Evolutionary conservation across 192 early-diverging fungal species (phyloP), one percentile per base, ranked within the genome.

Genomic region (Coemansia sp.): DNA sequence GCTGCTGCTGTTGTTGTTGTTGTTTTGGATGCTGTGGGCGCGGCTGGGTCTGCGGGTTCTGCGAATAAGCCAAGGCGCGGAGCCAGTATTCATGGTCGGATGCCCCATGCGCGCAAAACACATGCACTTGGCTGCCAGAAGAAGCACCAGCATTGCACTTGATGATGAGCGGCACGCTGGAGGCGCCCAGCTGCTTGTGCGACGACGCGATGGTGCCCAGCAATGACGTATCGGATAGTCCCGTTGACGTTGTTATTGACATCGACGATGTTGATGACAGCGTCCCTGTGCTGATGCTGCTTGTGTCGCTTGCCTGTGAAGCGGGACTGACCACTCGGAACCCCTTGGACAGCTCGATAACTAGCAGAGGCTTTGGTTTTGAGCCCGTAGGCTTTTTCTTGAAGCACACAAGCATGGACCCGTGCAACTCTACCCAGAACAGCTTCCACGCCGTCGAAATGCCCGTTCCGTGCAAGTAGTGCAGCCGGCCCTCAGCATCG

Each of bases 61-160:
- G 53, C 9, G 15, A n/a, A 52, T 23, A 20, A 14, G 61, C 61
- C 55, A 15, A 35, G 15, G 22, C 50, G 15, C 25, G 60, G 4
- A 65, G 63, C 76, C 76, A 79, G 64, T 70, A 64, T 23, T 73
- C 71, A 57, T 79, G 61, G 76, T 74, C 76, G 15, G 66, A 67
- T 0, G 65, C 50, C 7, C 64, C 67, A 22, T 61, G 71, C 33
- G 71, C 69, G 68, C 76, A 79, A 35, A 79, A 70, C 5, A 74
- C 57, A 35, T 74, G 71, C 35, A 74, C 71, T 6, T 70, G 41
- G 23, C 43, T 23, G 10, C 13, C 13, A 32, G 45, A 29, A 29
- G 29, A 29, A 29, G 29, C 29, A 3, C 29, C 60, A 43, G 43
- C 36, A 15, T 34, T 48, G 61, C 68, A 66, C 45, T 63, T 59